phyloP scores from a whole-genome alignment of 2,329 filamentous ascomycete species.

The Colletotrichum tabaci region DNA sequence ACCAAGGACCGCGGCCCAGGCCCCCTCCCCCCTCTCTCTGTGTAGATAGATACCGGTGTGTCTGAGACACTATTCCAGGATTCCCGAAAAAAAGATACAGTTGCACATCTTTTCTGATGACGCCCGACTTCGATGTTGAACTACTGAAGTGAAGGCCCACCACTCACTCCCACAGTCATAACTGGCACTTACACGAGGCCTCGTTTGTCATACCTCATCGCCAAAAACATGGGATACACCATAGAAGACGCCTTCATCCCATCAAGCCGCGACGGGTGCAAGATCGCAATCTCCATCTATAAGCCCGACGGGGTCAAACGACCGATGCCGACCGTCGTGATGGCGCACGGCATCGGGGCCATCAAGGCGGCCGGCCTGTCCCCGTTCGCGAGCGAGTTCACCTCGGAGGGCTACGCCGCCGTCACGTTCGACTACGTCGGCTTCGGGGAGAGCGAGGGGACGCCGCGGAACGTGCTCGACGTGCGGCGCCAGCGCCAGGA shows the following conservation, averaged over 20 bases:
- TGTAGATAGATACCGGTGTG: not conserved
- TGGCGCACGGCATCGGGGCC: constrained; percentile 35
- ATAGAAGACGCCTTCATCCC: constrained; percentile 30
- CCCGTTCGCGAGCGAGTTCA: constrained; percentile 30
- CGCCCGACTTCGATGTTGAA: no score
- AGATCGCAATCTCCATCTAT: constrained; percentile 33
- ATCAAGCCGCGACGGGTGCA: constrained; percentile 25
- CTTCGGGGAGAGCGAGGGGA: constrained; percentile 34
- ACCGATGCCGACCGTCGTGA: constrained; percentile 18
- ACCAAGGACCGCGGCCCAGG: constrained; percentile 16
- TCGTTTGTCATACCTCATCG: no score
- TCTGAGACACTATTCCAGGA: not conserved
- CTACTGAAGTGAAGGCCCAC: not conserved
- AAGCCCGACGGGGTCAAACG: constrained; percentile 24
- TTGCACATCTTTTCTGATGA: not conserved
- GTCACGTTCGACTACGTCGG: constrained; percentile 37
- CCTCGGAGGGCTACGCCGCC: constrained; percentile 25
- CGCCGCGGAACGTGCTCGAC: constrained; percentile 29
- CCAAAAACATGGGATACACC: constrained; percentile 29
- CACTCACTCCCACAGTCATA: no score
- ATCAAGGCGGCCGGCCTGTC: constrained; percentile 36
- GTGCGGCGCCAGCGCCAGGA: constrained; percentile 31
- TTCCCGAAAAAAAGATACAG: no score
- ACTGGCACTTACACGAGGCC: no score
- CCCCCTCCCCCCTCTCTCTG: not conserved